These are phyloP conservation scores for Ceratobasidium theobromae DNA, from an alignment of 1,284 basidiomycete species.

Conservation along the genomic window DNA sequence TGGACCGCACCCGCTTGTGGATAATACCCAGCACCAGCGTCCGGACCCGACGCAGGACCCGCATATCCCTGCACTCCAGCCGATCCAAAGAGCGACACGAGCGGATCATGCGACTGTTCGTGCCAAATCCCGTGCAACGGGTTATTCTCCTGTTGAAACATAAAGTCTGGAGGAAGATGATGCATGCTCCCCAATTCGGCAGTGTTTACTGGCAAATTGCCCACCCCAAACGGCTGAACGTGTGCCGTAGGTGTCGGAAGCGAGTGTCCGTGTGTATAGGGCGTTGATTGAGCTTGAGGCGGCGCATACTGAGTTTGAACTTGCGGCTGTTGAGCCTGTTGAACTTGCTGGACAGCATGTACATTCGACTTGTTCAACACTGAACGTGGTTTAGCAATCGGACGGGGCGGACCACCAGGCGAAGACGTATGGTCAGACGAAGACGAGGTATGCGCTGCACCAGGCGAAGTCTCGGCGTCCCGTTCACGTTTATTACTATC, in stretches of 20 bases:
- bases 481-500: slow-evolving; percentile 58
- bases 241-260: slow-evolving; percentile 38
- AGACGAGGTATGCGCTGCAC: neutral
- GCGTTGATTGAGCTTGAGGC: slow-evolving; percentile 35
- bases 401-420: slow-evolving; percentile 5
- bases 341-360: neutral
- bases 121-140: slow-evolving; percentile 30
- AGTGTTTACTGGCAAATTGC: slow-evolving; percentile 14
- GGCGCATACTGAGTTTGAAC: slow-evolving; percentile 10
- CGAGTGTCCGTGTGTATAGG: slow-evolving; percentile 15
- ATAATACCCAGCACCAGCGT: slow-evolving; percentile 23
- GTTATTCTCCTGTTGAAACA: slow-evolving; percentile 23
- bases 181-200: slow-evolving; percentile 27
- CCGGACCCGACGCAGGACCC: no score
- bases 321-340: neutral
- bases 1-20: neutral
- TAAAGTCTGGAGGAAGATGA: slow-evolving; percentile 23
- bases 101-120: slow-evolving; percentile 29
- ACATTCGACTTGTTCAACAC: slow-evolving; percentile 2
- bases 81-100: slow-evolving; percentile 12
- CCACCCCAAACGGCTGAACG: slow-evolving; percentile 40
- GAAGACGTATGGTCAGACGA: slow-evolving; percentile 24
- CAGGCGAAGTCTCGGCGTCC: slow-evolving; percentile 48
- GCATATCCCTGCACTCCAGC: neutral
- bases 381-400: slow-evolving; percentile 24